Conservation (phyloP, 345 rosid genomes). For the Brassica incana region DNA sequence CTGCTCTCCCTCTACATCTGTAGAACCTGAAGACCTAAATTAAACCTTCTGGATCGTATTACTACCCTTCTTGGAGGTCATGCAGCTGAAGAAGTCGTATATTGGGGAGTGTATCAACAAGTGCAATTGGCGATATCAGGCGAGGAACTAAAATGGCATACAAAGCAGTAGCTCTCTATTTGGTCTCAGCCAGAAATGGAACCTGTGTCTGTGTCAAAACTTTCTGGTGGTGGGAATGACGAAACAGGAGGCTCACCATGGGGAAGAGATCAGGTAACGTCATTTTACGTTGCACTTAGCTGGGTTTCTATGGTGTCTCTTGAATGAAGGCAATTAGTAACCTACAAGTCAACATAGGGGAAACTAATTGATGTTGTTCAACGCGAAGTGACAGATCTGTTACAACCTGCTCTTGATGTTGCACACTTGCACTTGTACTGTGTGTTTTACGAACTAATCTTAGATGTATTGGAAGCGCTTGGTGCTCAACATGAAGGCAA, state of each 20-base stretch:
- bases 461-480: constrained; percentile 81
- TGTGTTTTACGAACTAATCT: constrained; percentile 78
- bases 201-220: constrained; percentile 48
- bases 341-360: constrained; percentile 47
- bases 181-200: constrained; percentile 91
- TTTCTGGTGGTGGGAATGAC: constrained; percentile 67
- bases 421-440: constrained; percentile 40
- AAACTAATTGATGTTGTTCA: constrained; percentile 89
- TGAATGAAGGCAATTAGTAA: too few species aligned
- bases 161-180: constrained; percentile 92
- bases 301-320: neutral
- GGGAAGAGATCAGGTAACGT: constrained; percentile 85
- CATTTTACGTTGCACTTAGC: neutral
- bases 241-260: constrained; percentile 70
- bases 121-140: constrained; percentile 88
- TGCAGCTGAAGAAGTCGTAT: constrained; percentile 91
- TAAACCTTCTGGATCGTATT: constrained; percentile 42
- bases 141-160: constrained; percentile 94
- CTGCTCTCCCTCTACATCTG: too few species aligned
- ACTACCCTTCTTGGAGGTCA: constrained; percentile 96
- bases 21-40: too few species aligned
- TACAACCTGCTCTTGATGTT: constrained; percentile 75
- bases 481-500: constrained; percentile 94
- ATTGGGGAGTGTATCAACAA: constrained; percentile 56
- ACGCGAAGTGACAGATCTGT: constrained; percentile 70